Base-by-base conservation (phyloP, 2,329 filamentous ascomycete genomes). In the Teratosphaeriaceae sp. region DNA sequence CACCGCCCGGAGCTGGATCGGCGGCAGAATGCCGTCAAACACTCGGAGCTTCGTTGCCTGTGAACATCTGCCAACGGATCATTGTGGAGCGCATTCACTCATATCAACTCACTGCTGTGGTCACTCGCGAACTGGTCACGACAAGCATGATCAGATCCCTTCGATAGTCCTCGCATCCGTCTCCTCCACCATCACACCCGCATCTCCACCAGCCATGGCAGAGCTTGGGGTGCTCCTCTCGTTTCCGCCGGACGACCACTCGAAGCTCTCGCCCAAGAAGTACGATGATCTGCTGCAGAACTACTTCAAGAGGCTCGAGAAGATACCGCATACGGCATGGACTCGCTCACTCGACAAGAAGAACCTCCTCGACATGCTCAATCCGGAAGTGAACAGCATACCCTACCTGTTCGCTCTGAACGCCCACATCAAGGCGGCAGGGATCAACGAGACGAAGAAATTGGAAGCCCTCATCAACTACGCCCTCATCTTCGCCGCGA, bases 341-440 rank as follows among this genome's bases (percentile, higher is more conserved):
- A 45, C 55, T 21, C 67, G 66, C 50, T 53, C 56, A 23, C 58
- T 66, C 23, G 65, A 66, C 35, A 56, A 61, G 44, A 59, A 69
- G 45, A 65, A 67, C 52, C 42, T 69, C 13, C 56, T 71, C 35
- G 58, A 65, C 61, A 51, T 71, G 24, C 63, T 81, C 45, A 69
- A 82, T 52, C 79, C 81, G 16, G 61, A 71, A 6, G 60, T 69
- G 29, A 78, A 84, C 58, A 75, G 76, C 15, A 69, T 83, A 48
- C 67, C 76, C 7, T 84, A 81, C 60, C 63, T 79, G 38, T 72
- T 69, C 48, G 66, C 75, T 36, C 67, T 84, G 27, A 60, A 69
- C 36, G 66, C 69, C 3, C 50, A 58, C 31, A 47, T 51, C 12
- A 40, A 50, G 23, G 45, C 38, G n/a, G 48, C 45, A 2, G 33